Evolutionary conservation across 2,329 filamentous ascomycete species (phyloP), one percentile per base, ranked within the genome.

Genomic region (Botrytis aclada): DNA sequence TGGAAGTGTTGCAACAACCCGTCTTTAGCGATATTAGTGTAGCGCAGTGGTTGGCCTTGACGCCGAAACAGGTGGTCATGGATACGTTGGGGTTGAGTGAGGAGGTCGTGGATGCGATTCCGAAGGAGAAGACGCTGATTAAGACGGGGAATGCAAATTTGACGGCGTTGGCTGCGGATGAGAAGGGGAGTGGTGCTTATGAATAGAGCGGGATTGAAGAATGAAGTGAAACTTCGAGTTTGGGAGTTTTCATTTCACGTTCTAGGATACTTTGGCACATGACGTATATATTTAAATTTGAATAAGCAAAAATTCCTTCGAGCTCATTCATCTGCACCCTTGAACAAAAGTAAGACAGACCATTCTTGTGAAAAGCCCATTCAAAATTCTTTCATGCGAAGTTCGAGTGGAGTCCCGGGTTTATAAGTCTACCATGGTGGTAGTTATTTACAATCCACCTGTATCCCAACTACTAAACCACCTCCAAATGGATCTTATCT

Each of bases 1-100:
- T 90, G n/a, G 88, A 90, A 77, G 85, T 90, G 2, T 80, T 90
- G 69, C 86, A 87, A 80, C 85, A 87, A 5, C 51, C 69, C 0
- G 73, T 74, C 12, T 78, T 78, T 54, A 77, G 74, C 22, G 87
- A 89, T 74, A 85, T 89, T 72, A 86, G 84, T 71, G 84, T 88
- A 7, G 84, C 85, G 1, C 87, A 89, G 80, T 89, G 88, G 88
- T 80, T 89, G 8, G 87, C 86, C 0, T 79, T 89, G 39, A 78
- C 74, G 7, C 77, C 77, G 0, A 76, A 71, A 63, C 76, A 78
- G 70, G 71, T 78, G 4, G 71, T 77, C 0, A 70, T 76, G 70
- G 75, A 78, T 73, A 78, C 76, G 22, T 63, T 78, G 54, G 84
- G 82, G 63, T 73, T 85, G 20, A 77, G 79, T 0, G 82, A 84